A percentile compares a stretch with the other conserved stretches of the same genome.
Conservation (phyloP, 108 stramenopile species). For the Ochromonas danica region DNA sequence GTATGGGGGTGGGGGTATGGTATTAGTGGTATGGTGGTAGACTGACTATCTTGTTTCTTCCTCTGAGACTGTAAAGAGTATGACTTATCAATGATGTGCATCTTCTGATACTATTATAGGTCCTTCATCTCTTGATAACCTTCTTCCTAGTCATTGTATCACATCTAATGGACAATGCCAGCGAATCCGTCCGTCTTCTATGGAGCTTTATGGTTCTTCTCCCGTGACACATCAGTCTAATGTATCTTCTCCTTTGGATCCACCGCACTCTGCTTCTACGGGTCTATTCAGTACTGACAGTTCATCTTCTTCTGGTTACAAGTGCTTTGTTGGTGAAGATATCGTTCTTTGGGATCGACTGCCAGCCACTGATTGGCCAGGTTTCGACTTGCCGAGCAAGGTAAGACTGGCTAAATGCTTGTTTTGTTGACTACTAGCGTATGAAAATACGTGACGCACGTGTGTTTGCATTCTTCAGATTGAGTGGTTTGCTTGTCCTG, state of each 20-base stretch:
- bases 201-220: background rate
- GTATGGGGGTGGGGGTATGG: too few relatives aligned
- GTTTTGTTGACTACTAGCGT: background rate
- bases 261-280: too few relatives aligned
- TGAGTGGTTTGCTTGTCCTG: constrained; percentile 30
- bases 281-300: too few relatives aligned
- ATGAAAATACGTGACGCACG: background rate
- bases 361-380: background rate
- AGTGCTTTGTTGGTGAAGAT: background rate
- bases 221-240: background rate
- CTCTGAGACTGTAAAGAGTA: too few relatives aligned
- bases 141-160: background rate
- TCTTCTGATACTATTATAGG: too few relatives aligned
- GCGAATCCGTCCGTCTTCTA: background rate
- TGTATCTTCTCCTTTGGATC: background rate
- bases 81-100: too few relatives aligned
- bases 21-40: too few relatives aligned
- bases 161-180: background rate
- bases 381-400: background rate
- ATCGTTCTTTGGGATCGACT: background rate
- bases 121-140: background rate
- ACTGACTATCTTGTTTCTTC: too few relatives aligned
- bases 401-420: background rate
- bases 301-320: background rate
- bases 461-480: background rate